phyloP scores from a whole-genome alignment of 31 red algal species.

The Asparagopsis taxiformis region DNA sequence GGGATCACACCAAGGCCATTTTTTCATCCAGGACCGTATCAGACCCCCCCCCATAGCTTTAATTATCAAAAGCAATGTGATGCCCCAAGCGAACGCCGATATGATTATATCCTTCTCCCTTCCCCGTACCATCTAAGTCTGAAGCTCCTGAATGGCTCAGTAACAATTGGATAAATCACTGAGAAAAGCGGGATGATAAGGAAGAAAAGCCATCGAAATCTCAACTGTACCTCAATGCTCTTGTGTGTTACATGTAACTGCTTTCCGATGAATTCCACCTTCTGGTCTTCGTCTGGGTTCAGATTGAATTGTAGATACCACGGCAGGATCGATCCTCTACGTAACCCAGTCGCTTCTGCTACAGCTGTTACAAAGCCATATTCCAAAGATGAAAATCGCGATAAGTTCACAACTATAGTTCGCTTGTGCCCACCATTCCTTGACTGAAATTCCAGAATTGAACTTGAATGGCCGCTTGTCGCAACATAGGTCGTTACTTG shows the following conservation, averaged over 20 bases:
- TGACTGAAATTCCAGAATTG: neutral
- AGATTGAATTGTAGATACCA: neutral
- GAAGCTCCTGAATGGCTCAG: no score
- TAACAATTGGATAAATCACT: no score
- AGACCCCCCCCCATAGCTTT: no score
- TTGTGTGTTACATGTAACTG: neutral
- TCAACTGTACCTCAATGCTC: neutral
- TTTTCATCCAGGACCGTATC: no score
- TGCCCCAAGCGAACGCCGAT: no score
- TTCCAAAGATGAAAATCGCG: slow-evolving; percentile 6
- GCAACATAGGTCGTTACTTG: neutral
- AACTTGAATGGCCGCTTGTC: slow-evolving; percentile 17
- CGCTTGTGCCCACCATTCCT: slow-evolving; percentile 1
- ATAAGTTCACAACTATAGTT: slow-evolving; percentile 15
- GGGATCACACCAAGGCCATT: no score
- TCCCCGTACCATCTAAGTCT: no score
- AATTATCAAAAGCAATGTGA: no score
- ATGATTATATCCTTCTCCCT: no score
- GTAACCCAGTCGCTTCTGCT: slow-evolving; percentile 11
- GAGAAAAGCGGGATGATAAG: neutral
- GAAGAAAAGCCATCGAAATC: neutral
- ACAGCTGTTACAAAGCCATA: slow-evolving; percentile 12
- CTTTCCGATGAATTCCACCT: neutral
- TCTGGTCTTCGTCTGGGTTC: slow-evolving; percentile 14
- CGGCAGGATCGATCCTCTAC: slow-evolving; percentile 1